phyloP scores from a whole-genome alignment of 2,329 filamentous ascomycete genomes.

The Fusarium sp. region DNA sequence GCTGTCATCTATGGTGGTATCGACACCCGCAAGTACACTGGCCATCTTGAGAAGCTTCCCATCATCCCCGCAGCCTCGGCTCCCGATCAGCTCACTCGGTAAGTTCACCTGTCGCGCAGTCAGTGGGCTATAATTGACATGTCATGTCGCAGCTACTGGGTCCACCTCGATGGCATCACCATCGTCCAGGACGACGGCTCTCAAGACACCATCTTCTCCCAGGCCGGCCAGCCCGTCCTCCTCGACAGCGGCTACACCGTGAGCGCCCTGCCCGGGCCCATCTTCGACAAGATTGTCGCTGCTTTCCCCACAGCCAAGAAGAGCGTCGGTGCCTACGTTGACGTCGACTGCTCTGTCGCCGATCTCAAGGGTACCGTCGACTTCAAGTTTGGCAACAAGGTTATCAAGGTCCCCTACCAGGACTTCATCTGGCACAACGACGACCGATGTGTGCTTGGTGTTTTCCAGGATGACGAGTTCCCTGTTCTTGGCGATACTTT shows the following conservation, averaged over 20 bases:
- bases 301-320: constrained; percentile 58
- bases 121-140: neutral
- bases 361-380: constrained; percentile 56
- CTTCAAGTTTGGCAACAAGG: constrained; percentile 59
- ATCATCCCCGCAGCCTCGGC: constrained; percentile 58
- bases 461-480: constrained; percentile 55
- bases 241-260: constrained; percentile 76
- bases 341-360: constrained; percentile 58
- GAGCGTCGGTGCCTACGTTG: constrained; percentile 55
- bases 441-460: constrained; percentile 57
- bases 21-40: constrained; percentile 65
- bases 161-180: constrained; percentile 54
- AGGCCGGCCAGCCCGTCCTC: constrained; percentile 58
- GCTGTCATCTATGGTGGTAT: constrained; percentile 66
- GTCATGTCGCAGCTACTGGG: constrained; percentile 53
- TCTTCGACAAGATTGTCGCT: constrained; percentile 59
- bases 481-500: constrained; percentile 59
- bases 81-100: constrained; percentile 50
- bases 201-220: constrained; percentile 58
- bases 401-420: constrained; percentile 57
- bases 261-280: constrained; percentile 70
- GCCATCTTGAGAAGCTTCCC: constrained; percentile 64
- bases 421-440: constrained; percentile 59
- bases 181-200: constrained; percentile 50
- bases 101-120: neutral